These are phyloP conservation scores for Crepidotus variabilis DNA, from an alignment of 768 basidiomycete species.

Conservation along the genomic window DNA sequence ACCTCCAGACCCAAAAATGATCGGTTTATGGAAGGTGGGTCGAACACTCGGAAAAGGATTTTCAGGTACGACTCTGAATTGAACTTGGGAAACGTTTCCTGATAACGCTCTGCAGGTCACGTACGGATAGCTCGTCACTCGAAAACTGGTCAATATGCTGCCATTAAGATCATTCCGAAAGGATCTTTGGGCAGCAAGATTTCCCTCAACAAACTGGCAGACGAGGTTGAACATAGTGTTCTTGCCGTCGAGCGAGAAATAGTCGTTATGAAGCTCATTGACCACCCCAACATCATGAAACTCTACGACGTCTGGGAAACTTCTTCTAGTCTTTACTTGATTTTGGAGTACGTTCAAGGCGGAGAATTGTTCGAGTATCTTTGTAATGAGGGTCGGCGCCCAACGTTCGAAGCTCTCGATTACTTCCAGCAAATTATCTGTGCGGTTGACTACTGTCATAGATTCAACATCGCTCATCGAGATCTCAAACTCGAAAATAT, in stretches of 20 bases:
- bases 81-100: neutral
- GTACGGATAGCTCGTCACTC: slow-evolving; percentile 87
- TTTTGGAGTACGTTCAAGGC: slow-evolving; percentile 92
- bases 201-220: slow-evolving; percentile 65
- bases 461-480: slow-evolving; percentile 92
- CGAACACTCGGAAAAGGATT: slow-evolving; percentile 80
- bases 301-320: slow-evolving; percentile 99
- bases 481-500: slow-evolving; percentile 96
- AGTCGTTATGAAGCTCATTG: slow-evolving; percentile 95
- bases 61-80: slow-evolving; percentile 48
- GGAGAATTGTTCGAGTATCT: slow-evolving; percentile 95
- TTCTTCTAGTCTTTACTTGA: slow-evolving; percentile 79
- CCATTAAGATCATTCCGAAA: slow-evolving; percentile 93
- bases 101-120: slow-evolving; percentile 51
- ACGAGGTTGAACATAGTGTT: slow-evolving; percentile 72
- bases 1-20: slow-evolving; percentile 54
- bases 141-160: slow-evolving; percentile 86
- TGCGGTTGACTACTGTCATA: slow-evolving; percentile 89
- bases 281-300: slow-evolving; percentile 92
- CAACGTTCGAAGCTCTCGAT: slow-evolving; percentile 66
- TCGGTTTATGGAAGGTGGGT: slow-evolving; percentile 82
- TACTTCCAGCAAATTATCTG: slow-evolving; percentile 95
- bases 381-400: slow-evolving; percentile 71
- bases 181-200: slow-evolving; percentile 59
- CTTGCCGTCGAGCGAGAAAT: slow-evolving; percentile 90